phyloP scores from a whole-genome alignment of 257 asterid species.

The Cinchona pubescens region DNA sequence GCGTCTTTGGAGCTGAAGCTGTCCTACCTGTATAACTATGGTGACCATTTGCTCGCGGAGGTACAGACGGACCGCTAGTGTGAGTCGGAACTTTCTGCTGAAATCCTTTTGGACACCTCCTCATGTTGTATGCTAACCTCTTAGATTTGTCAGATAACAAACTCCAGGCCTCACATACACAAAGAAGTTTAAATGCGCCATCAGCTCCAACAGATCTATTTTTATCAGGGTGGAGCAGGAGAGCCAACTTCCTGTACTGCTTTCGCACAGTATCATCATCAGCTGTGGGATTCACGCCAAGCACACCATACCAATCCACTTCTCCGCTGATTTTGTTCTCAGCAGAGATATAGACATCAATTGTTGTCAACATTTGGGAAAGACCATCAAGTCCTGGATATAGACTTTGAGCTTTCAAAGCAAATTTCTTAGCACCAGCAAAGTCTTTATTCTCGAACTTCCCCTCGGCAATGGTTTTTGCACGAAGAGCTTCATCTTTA shows the following conservation, averaged over 20 bases:
- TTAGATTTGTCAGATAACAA: constrained; percentile 61
- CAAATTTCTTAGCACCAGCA: constrained; percentile 59
- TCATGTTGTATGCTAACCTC: constrained; percentile 59
- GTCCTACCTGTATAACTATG: constrained; percentile 34
- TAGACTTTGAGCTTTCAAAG: constrained; percentile 57
- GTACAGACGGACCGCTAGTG: constrained; percentile 47
- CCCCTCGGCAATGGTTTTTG: constrained; percentile 56
- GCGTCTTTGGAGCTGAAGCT: constrained; percentile 38
- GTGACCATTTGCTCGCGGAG: constrained; percentile 48
- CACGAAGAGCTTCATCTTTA: constrained; percentile 66
- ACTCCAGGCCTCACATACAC: constrained; percentile 72
- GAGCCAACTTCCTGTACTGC: constrained; percentile 68
- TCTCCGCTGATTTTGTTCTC: constrained; percentile 61
- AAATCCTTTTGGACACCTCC: constrained; percentile 44
- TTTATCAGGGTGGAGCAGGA: constrained; percentile 80
- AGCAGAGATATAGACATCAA: constrained; percentile 59
- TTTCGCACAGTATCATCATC: constrained; percentile 63
- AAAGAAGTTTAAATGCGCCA: constrained; percentile 67
- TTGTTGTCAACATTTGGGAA: constrained; percentile 53
- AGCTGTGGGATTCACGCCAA: constrained; percentile 55
- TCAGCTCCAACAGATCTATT: constrained; percentile 61
- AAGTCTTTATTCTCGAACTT: constrained; percentile 58
- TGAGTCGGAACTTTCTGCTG: constrained; percentile 43
- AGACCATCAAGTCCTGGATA: constrained; percentile 60
- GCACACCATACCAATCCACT: constrained; percentile 72